Evolutionary conservation across 2,329 filamentous ascomycete species (phyloP), one percentile per base, ranked within the genome.

Genomic region (Elsinoe fawcettii): DNA sequence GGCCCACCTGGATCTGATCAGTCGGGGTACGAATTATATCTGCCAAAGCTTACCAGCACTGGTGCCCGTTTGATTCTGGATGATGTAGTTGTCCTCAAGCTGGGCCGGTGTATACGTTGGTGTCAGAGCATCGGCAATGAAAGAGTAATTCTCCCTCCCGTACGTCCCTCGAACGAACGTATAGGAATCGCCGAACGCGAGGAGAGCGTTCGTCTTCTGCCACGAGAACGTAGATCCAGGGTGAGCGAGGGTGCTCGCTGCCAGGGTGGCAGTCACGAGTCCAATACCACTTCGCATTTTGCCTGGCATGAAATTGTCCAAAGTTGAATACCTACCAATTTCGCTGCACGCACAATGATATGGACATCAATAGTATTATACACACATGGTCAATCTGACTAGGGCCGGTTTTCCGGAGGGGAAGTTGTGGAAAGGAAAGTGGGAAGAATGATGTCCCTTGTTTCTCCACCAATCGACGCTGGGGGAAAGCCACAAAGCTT

Each of bases 111-210:
- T 73, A 62, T 75, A 81, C 23, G 71, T 66, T 30, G 75, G 72
- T 58, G 79, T 69, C n/a, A 76, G 67, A 47, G 72, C 70, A 60
- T 79, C 76, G n/a, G 77, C 77, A 46, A 82, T 80, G 66, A 80
- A 82, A 56, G 74, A 78, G 62, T 71, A 80, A 59, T 80, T 77
- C 55, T 74, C 67, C 30, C 69, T 73, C 2, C 79, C 79, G n/a
- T 72, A 65, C 0, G 75, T 76, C 8, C 79, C 80, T 69, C 81
- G 78, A 0, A 80, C 72, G 57, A 74, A 82, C 1, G 77, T 78
- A 61, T 78, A 79, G 0, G 74, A 77, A 58, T 79, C 76, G 2
- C 77, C 76, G 55, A 79, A 79, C 2, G 75, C 74, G 32, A 79
- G 66, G 1, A 55, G 6, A 5, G 36, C 36, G 7, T 55, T 44